Base-by-base conservation (phyloP, 768 basidiomycete genomes). In the Guyanaporus albipodus region DNA sequence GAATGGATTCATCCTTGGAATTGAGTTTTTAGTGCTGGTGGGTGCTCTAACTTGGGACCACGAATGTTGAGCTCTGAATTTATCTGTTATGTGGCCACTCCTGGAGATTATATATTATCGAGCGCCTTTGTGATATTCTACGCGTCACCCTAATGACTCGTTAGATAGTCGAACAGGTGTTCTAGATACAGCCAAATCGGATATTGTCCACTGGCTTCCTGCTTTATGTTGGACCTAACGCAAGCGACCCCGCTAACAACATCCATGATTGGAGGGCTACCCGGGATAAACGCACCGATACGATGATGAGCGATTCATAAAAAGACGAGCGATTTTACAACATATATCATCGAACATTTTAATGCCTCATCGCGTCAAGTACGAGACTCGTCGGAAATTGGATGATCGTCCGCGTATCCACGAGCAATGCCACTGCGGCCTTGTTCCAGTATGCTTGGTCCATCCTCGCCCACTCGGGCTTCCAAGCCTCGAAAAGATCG, bases 341-440 rank as follows among this genome's bases (percentile, higher is more conserved):
- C n/a, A n/a, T n/a, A n/a, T 5, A 29, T 23, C 32, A 34, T 22
- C 26, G 29, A 32, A 38, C 2, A 24, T 14, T 9, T 19, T 8
- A 14, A 12, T 34, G 4, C 19, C 6, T 11, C 19, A 23, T 38
- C 14, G n/a, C 19, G 21, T 45, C 44, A 34, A 31, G 22, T 11
- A 38, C 17, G 27, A 10, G 32, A 10, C 21, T 44, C 53, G 15
- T 48, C 23, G 8, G 6, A 8, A 0, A 19, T 21, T 22, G 36
- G 43, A 42, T 62, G 67, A 48, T 73, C 70, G 38, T 87, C 85
- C 38, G 76, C 76, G 63, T 98, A 97, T 9, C 87, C 91, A 51
- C 85, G 77, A 31, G 95, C 92, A 37, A 95, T 85, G 6, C 95
- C 95, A 54, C 79, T 87, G 37, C 92, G 70, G 0, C 95, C 95